Evolutionary conservation across 169 alveolate species (phyloP).

Genomic region (Plasmodium gaboni): DNA sequence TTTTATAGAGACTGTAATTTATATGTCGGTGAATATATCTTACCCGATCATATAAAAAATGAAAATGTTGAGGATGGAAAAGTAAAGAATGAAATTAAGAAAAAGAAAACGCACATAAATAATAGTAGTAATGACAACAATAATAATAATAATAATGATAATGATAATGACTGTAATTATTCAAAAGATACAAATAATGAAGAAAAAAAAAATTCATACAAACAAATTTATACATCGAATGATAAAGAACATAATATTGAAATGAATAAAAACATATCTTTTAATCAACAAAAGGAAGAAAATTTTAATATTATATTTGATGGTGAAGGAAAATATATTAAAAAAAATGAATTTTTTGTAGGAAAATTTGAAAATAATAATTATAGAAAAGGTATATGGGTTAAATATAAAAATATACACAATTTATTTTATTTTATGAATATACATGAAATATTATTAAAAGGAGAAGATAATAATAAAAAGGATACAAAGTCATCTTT

Average conservation of each 20-base stretch:
- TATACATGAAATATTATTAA: constrained; percentile 16
- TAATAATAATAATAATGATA: not conserved
- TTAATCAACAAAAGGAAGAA: not conserved
- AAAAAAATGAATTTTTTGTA: constrained; percentile 26
- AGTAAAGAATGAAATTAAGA: constrained; percentile 2
- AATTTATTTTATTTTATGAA: constrained; percentile 59
- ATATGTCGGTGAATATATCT: constrained; percentile 50
- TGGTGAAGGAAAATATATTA: constrained; percentile 56
- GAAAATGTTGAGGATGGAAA: not conserved
- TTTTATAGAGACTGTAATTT: constrained; percentile 31
- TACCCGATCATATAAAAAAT: not conserved
- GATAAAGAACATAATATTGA: not conserved
- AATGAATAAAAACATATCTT: not conserved
- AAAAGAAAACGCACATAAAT: not conserved
- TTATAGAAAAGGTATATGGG: constrained; percentile 70
- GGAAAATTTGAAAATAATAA: constrained; percentile 26
- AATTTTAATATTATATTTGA: constrained; percentile 21
- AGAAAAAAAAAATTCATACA: not conserved
- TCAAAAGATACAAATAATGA: constrained; percentile 1
- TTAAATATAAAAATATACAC: constrained; percentile 55
- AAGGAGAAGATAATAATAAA: not conserved
- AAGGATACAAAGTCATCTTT: not conserved
- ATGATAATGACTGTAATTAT: not conserved
- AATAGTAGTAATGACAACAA: not conserved
- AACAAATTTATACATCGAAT: not conserved